phyloP scores from a whole-genome alignment of 306 rosid species.

The Lathyrus sativus region DNA sequence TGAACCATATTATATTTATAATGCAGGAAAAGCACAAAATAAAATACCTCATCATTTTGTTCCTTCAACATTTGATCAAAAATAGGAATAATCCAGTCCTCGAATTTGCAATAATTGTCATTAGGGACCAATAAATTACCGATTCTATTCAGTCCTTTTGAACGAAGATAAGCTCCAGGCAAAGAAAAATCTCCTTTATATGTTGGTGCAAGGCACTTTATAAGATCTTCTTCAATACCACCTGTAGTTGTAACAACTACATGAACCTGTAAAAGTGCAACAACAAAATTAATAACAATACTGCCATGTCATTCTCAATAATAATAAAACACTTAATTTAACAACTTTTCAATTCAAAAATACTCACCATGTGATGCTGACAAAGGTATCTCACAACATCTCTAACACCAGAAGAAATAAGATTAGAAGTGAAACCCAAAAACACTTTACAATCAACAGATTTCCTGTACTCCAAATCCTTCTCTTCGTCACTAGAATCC shows the following conservation, averaged over 20 bases:
- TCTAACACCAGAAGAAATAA: constrained; percentile 89
- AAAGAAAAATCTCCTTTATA: constrained; percentile 78
- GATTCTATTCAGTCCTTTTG: constrained; percentile 88
- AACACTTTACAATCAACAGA: constrained; percentile 74
- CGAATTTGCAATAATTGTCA: constrained; percentile 86
- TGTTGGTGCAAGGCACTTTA: constrained; percentile 93
- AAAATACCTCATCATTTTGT: constrained; percentile 64
- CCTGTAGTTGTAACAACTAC: constrained; percentile 91
- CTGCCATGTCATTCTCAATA: too few relatives aligned
- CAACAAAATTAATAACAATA: neutral
- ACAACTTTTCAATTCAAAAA: too few relatives aligned
- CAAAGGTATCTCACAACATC: constrained; percentile 77
- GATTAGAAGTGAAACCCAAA: constrained; percentile 92
- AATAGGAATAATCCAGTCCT: constrained; percentile 95
- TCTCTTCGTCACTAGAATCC: constrained; percentile 64
- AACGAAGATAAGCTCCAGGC: constrained; percentile 71
- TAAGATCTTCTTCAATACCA: constrained; percentile 92
- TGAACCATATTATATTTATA: constrained; percentile 5
- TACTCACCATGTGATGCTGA: constrained; percentile 90
- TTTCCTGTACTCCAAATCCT: constrained; percentile 52
- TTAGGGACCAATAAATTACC: constrained; percentile 95
- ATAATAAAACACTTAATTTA: too few relatives aligned
- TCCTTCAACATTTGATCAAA: constrained; percentile 89
- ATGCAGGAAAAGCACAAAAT: constrained; percentile 13
- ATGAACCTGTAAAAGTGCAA: constrained; percentile 58